Percentiles rank a stretch among this genome's conserved stretches.
phyloP scores from a whole-genome alignment of 1,284 basidiomycete genomes.

The Xerocomus amazonicus region DNA sequence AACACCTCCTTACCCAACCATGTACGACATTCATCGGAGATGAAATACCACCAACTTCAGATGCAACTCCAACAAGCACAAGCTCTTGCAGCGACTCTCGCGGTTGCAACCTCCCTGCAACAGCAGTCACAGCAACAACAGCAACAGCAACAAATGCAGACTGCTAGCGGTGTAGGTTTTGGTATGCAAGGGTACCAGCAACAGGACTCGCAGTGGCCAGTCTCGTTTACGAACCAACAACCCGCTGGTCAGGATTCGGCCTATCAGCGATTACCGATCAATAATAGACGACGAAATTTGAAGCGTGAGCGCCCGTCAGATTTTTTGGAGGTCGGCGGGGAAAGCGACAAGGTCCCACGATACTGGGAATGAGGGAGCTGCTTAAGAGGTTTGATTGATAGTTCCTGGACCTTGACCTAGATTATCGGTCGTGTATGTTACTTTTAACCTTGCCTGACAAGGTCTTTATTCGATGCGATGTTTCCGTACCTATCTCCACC shows the following conservation, averaged over 20 bases:
- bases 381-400: background rate
- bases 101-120: constrained; percentile 46
- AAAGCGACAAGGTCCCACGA: constrained; percentile 61
- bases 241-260: constrained; percentile 68
- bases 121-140: constrained; percentile 44
- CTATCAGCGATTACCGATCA: constrained; percentile 78
- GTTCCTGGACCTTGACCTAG: background rate
- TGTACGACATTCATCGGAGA: constrained; percentile 73
- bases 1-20: constrained; percentile 66
- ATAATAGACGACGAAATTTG: constrained; percentile 67
- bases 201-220: constrained; percentile 41
- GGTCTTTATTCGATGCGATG: no score
- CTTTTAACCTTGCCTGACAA: no score
- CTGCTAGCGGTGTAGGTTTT: constrained; percentile 35
- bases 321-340: constrained; percentile 69
- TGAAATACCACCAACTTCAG: constrained; percentile 73
- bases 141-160: constrained; percentile 35
- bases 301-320: constrained; percentile 80
- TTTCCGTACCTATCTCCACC: no score
- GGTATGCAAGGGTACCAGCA: constrained; percentile 39
- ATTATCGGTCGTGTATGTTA: background rate
- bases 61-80: constrained; percentile 76
- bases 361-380: constrained; percentile 62
- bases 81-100: constrained; percentile 58
- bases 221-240: constrained; percentile 59